A percentile compares a stretch with the other conserved stretches of the same genome.
phyloP scores from a whole-genome alignment of 352 stramenopile genomes.

The Phytopythium sindhum region DNA sequence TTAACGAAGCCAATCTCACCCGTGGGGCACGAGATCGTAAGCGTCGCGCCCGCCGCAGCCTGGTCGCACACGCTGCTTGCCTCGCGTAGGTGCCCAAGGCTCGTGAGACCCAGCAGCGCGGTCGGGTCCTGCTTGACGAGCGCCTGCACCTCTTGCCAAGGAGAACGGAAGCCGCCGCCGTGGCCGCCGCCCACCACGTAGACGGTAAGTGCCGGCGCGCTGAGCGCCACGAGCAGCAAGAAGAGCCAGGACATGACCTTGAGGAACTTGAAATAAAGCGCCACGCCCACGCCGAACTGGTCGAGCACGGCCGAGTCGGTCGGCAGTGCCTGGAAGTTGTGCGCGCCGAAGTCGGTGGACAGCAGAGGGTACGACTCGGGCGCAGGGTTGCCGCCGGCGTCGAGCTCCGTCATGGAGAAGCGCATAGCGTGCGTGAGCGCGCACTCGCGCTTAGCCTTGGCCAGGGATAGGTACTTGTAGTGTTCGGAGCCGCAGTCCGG shows the following conservation, averaged over 20 bases:
- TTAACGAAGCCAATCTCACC: conserved; percentile 79
- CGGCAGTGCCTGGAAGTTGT: conserved; percentile 68
- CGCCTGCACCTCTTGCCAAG: conserved; percentile 43
- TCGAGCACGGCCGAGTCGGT: conserved; percentile 76
- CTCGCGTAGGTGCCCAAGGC: conserved; percentile 71
- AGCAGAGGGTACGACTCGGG: conserved; percentile 55
- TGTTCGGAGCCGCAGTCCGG: conserved; percentile 71
- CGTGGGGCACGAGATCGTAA: conserved; percentile 62
- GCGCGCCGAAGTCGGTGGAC: conserved; percentile 70
- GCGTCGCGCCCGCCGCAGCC: conserved; percentile 32
- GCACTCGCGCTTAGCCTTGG: conserved; percentile 68
- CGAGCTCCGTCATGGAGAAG: conserved; percentile 52
- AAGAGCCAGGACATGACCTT: conserved; percentile 86
- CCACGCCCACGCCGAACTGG: conserved; percentile 72
- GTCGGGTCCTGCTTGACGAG: conserved; percentile 67
- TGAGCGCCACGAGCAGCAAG: conserved; percentile 68
- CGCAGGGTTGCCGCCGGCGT: conserved; percentile 50
- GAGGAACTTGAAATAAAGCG: conserved; percentile 86
- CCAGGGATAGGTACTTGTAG: conserved; percentile 78
- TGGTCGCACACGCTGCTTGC: conserved; percentile 70
- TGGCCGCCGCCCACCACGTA: conserved; percentile 65
- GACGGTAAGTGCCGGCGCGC: conserved; percentile 48
- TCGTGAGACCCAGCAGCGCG: conserved; percentile 72
- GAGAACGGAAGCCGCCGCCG: conserved; percentile 21
- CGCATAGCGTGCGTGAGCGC: conserved; percentile 73